phyloP scores from a whole-genome alignment of 352 stramenopile species.

The Aphanomyces cochlioides region DNA sequence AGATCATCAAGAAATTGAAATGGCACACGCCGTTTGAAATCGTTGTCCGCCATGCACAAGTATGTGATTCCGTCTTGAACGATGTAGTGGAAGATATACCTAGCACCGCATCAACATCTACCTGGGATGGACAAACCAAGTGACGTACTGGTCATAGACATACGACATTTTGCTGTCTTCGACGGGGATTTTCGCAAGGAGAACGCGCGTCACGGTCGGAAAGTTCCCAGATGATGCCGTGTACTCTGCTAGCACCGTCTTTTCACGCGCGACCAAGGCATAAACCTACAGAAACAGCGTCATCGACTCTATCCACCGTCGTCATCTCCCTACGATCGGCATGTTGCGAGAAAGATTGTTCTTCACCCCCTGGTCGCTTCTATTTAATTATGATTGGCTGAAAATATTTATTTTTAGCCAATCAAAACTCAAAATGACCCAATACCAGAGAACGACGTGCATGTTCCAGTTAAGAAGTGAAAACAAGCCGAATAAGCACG shows the following conservation, averaged over 20 bases:
- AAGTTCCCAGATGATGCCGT: conserved; percentile 96
- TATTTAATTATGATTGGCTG: conserved; percentile 1
- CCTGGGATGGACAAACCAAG: conserved; percentile 5
- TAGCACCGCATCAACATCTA: conserved; percentile 27
- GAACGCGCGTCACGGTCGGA: conserved; percentile 94
- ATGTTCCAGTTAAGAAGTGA: too few relatives aligned
- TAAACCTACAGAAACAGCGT: conserved; percentile 74
- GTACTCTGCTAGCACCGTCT: conserved; percentile 98
- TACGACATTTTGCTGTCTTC: conserved; percentile 96
- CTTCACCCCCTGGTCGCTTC: conserved; percentile 1
- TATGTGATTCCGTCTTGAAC: conserved; percentile 95
- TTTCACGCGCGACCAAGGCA: conserved; percentile 94
- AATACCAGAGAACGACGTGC: too few relatives aligned
- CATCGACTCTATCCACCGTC: neutral
- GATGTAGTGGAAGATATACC: conserved; percentile 95
- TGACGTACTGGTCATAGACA: conserved; percentile 93
- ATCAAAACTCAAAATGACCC: neutral
- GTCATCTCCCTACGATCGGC: conserved; percentile 18
- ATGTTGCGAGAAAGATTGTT: conserved; percentile 16
- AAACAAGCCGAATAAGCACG: too few relatives aligned
- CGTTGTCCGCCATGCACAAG: conserved; percentile 97
- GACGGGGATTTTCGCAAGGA: conserved; percentile 95
- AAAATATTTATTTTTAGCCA: neutral
- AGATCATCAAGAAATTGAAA: conserved; percentile 99
- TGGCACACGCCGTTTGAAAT: conserved; percentile 92